These are phyloP conservation scores for Aureococcus anophagefferens DNA, from an alignment of 108 stramenopile genomes.

Conservation along the genomic window DNA sequence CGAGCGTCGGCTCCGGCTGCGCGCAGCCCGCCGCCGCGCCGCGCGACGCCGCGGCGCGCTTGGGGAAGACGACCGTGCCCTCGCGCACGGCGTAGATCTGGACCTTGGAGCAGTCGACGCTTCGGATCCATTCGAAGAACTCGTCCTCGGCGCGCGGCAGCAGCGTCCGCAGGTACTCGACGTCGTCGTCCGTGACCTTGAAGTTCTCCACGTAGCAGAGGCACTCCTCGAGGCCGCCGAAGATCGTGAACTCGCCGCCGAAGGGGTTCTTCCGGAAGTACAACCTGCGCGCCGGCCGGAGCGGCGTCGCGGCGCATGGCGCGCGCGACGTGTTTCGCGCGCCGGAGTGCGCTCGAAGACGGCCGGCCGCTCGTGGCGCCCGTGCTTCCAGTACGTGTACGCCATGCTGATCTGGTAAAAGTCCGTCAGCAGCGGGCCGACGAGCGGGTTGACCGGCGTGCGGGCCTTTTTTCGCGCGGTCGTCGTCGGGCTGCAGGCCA, in stretches of 20 bases:
- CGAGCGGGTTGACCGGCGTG: conserved; percentile 62
- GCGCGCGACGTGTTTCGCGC: too few species aligned
- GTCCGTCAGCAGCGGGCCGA: conserved; percentile 84
- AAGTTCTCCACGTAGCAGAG: conserved; percentile 60
- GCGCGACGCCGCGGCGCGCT: not conserved
- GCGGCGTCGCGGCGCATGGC: too few species aligned
- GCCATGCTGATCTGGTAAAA: conserved; percentile 97
- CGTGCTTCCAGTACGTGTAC: conserved; percentile 89
- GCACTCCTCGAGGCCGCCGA: conserved; percentile 84
- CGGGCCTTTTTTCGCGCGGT: too few species aligned
- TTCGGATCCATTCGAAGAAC: conserved; percentile 70
- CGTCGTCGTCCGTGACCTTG: conserved; percentile 60
- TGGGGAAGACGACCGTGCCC: conserved; percentile 35
- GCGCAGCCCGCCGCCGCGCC: too few species aligned
- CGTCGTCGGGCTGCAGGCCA: too few species aligned
- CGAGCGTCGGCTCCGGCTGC: too few species aligned
- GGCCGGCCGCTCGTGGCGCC: conserved; percentile 59
- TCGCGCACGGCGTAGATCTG: conserved; percentile 65
- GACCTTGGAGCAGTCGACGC: conserved; percentile 61
- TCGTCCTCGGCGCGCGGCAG: conserved; percentile 52
- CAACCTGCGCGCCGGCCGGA: conserved; percentile 15
- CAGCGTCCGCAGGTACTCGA: conserved; percentile 64
- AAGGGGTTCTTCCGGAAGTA: conserved; percentile 98
- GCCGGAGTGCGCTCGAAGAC: conserved; percentile 53
- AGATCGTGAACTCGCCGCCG: conserved; percentile 77